Percentiles rank a stretch among this genome's conserved stretches.
Evolutionary conservation across 2,329 filamentous ascomycete species (phyloP).

Genomic region (Aureobasidium sp.): DNA sequence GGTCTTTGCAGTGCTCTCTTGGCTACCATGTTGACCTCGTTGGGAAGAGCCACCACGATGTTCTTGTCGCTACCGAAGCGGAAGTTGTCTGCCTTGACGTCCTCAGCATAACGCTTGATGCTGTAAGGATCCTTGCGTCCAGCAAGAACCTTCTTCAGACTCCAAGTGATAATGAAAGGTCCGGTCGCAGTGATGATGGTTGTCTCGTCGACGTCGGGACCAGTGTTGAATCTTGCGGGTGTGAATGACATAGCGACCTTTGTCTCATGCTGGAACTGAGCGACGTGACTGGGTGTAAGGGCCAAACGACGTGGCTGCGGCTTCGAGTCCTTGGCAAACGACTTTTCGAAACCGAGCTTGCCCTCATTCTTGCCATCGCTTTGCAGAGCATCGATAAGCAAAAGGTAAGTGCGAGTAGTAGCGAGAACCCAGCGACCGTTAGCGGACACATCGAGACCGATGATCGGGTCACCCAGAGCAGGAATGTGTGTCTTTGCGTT

Average conservation of each 20-base stretch:
- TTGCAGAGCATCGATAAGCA: constrained; percentile 86
- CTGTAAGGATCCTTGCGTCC: constrained; percentile 82
- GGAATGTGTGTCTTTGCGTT: constrained; percentile 97
- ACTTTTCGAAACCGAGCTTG: constrained; percentile 93
- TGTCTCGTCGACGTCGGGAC: constrained; percentile 67
- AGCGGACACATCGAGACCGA: constrained; percentile 88
- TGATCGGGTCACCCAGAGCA: constrained; percentile 87
- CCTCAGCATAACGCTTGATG: constrained; percentile 92
- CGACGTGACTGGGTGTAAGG: constrained; percentile 83
- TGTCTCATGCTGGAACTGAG: constrained; percentile 96
- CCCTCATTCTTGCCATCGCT: constrained; percentile 93
- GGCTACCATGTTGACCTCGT: constrained; percentile 96
- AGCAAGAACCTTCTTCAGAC: constrained; percentile 75
- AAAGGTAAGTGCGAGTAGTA: constrained; percentile 87
- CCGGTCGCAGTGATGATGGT: constrained; percentile 96
- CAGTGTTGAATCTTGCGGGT: constrained; percentile 86
- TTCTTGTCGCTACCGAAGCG: constrained; percentile 96
- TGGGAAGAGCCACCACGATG: constrained; percentile 90
- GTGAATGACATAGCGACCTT: constrained; percentile 81
- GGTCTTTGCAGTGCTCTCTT: constrained; percentile 77
- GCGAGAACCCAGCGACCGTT: constrained; percentile 94
- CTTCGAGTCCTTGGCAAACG: constrained; percentile 87
- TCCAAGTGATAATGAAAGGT: constrained; percentile 96
- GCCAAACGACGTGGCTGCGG: constrained; percentile 86
- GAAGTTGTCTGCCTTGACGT: constrained; percentile 98